Conservation (phyloP, 2,329 filamentous ascomycete species). For the Macrophomina pseudophaseolina region DNA sequence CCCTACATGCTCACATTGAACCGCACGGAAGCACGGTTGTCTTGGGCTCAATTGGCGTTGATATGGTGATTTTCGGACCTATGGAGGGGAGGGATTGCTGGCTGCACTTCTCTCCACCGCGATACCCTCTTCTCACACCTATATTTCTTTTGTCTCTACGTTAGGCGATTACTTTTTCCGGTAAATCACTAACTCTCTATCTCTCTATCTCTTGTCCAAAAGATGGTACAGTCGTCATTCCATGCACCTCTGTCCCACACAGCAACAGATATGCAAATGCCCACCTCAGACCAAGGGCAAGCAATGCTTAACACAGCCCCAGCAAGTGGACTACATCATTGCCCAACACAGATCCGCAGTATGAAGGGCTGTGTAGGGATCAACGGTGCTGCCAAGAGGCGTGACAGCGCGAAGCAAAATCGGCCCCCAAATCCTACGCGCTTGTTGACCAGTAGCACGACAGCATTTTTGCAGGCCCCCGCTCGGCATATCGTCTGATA, state of each 20-base stretch:
- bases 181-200: background rate
- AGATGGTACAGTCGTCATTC: too few relatives aligned
- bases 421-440: slow-evolving; percentile 15
- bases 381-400: background rate
- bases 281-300: background rate
- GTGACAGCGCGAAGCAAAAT: background rate
- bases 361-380: slow-evolving; percentile 1
- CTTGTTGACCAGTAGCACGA: background rate
- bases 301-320: background rate
- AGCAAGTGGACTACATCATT: background rate
- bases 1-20: too few relatives aligned
- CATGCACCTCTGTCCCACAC: background rate
- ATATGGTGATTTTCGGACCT: too few relatives aligned
- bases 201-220: background rate
- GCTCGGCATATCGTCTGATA: background rate
- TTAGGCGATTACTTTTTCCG: too few relatives aligned
- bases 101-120: too few relatives aligned
- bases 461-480: background rate
- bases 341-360: background rate
- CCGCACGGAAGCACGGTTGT: too few relatives aligned
- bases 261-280: background rate
- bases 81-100: too few relatives aligned
- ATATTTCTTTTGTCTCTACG: too few relatives aligned
- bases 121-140: too few relatives aligned
- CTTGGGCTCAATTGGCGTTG: too few relatives aligned